phyloP scores from a whole-genome alignment of 2,329 filamentous ascomycete genomes.

The Ceratocystis destructans region DNA sequence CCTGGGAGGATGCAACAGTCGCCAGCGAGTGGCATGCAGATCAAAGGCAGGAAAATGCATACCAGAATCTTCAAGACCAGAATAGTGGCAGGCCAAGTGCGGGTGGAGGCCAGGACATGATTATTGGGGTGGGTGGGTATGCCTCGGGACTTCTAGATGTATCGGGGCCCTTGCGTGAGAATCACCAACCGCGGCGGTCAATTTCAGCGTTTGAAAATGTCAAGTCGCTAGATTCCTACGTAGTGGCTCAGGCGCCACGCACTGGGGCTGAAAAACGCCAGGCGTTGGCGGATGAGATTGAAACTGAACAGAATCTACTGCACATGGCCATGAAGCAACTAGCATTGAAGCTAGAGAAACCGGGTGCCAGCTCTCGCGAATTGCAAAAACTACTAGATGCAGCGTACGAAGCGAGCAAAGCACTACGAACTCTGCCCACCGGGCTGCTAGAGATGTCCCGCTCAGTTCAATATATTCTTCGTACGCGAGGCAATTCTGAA shows the following conservation, averaged over 20 bases:
- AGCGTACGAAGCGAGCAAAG: neutral
- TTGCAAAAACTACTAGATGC: neutral
- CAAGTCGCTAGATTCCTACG: constrained; percentile 7
- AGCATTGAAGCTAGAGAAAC: neutral
- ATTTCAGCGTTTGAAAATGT: constrained; percentile 5
- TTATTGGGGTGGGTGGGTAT: neutral
- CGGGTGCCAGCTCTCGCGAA: neutral
- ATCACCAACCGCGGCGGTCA: neutral
- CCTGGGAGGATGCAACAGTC: neutral
- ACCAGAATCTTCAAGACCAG: neutral
- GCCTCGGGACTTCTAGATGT: neutral
- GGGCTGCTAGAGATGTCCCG: constrained; percentile 11
- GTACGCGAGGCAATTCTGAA: constrained; percentile 5
- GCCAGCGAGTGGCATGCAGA: neutral
- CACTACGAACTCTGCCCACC: neutral
- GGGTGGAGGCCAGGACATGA: neutral
- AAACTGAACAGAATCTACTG: constrained; percentile 9
- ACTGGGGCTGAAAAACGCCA: constrained; percentile 5
- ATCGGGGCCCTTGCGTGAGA: neutral
- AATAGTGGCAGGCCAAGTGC: neutral
- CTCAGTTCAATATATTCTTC: constrained; percentile 8
- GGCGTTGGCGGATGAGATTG: neutral
- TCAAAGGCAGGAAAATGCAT: neutral
- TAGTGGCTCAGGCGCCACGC: neutral
- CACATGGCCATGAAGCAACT: constrained; percentile 4